Percentiles rank a stretch among this genome's conserved stretches.
These are phyloP conservation scores for Kitagawia praeruptora DNA, from an alignment of 129 eudicot genomes.

Conservation along the genomic window DNA sequence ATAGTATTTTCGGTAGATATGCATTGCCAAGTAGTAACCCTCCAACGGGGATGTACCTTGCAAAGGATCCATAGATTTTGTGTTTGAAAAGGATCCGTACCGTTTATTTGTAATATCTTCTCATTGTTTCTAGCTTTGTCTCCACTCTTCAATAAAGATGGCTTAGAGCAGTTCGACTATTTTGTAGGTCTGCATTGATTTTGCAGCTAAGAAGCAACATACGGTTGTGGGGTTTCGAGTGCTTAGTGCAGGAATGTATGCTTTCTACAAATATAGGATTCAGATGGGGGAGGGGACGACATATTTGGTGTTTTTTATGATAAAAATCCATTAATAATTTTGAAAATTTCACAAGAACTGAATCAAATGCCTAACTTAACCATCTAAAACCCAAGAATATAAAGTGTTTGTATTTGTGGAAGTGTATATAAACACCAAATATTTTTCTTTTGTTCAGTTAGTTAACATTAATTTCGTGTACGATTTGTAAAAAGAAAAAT, in stretches of 20 bases:
- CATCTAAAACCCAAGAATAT: background rate
- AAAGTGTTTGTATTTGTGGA: background rate
- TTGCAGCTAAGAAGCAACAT: background rate
- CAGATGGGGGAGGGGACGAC: too few relatives aligned
- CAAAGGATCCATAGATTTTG: background rate
- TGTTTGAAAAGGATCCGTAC: background rate
- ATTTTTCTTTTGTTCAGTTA: background rate
- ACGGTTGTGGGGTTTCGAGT: background rate
- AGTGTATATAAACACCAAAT: background rate
- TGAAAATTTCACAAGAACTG: background rate
- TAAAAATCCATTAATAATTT: background rate
- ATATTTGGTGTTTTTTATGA: background rate
- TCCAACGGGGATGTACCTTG: background rate
- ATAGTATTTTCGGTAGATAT: background rate
- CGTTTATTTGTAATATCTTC: background rate
- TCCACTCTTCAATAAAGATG: background rate
- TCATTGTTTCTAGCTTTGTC: background rate
- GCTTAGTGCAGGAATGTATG: background rate
- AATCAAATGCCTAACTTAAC: background rate
- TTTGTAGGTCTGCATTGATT: background rate
- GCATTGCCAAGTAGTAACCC: background rate
- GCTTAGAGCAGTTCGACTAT: background rate
- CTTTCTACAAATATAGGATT: background rate
- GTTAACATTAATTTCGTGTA: background rate
- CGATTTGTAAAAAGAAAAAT: background rate